These are phyloP conservation scores for Sugiyamaella xylanicola DNA, from an alignment of 1,139 yeast species.

Conservation along the genomic window DNA sequence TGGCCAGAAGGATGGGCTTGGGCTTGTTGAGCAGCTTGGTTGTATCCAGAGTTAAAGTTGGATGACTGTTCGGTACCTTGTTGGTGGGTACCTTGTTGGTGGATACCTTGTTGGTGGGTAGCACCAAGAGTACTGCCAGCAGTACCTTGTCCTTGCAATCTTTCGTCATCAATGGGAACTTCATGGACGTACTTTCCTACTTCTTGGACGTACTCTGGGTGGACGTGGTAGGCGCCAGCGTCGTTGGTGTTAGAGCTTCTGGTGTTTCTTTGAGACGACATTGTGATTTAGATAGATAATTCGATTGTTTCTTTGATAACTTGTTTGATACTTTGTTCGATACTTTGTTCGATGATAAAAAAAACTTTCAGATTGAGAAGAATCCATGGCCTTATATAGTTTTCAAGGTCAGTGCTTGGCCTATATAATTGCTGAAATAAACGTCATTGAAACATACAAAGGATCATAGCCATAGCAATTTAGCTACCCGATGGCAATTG, in stretches of 20 bases:
- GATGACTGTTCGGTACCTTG: not conserved
- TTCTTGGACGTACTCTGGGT: not conserved
- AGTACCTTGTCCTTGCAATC: not conserved
- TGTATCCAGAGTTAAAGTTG: not conserved
- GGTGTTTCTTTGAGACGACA: constrained; percentile 1
- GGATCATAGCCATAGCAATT: not conserved
- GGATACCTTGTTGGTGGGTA: too few species aligned
- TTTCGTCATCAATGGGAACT: not conserved
- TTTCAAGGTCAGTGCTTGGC: too few species aligned
- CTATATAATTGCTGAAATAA: too few species aligned
- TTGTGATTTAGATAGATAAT: not conserved
- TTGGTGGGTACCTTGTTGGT: too few species aligned
- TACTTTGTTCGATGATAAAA: not conserved
- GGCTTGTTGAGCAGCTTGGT: not conserved
- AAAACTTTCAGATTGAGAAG: not conserved
- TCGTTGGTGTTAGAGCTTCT: not conserved
- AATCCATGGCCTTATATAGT: not conserved
- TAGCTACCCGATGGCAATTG: not conserved
- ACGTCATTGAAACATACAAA: not conserved
- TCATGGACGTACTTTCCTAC: not conserved
- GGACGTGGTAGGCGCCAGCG: not conserved
- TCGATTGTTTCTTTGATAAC: not conserved
- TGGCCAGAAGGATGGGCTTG: not conserved
- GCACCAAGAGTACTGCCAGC: not conserved
- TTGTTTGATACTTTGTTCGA: not conserved